Evolutionary conservation across 2,329 filamentous ascomycete species (phyloP).

Genomic region (Ramularia endophylla): DNA sequence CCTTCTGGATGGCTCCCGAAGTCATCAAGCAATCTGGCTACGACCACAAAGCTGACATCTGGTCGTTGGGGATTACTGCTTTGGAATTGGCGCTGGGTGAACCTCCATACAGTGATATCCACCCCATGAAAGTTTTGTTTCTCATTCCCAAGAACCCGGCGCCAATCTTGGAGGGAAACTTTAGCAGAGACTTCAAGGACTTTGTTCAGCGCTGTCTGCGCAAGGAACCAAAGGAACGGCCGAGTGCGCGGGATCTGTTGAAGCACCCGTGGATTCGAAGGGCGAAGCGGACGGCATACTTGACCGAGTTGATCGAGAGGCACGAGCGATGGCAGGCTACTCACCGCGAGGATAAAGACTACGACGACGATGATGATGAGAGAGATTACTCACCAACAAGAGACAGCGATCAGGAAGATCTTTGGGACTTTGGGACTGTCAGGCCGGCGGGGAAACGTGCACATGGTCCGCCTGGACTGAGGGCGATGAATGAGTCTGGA

Average conservation of each 20-base stretch:
- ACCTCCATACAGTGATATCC: conserved; percentile 91
- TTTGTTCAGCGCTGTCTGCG: conserved; percentile 64
- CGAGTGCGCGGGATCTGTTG: conserved; percentile 77
- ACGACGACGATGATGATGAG: conserved; percentile 55
- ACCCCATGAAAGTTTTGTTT: conserved; percentile 97
- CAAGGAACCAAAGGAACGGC: conserved; percentile 82
- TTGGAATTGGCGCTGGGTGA: conserved; percentile 88
- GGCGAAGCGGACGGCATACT: conserved; percentile 92
- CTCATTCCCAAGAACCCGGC: conserved; percentile 92
- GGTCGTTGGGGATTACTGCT: conserved; percentile 92
- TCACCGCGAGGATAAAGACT: conserved; percentile 64
- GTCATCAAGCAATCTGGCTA: conserved; percentile 98
- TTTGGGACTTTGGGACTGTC: conserved; percentile 98
- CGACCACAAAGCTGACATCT: conserved; percentile 96
- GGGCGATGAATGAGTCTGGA: conserved; percentile 72
- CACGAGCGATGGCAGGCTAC: conserved; percentile 81
- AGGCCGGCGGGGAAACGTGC: conserved; percentile 56
- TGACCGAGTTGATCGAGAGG: conserved; percentile 92
- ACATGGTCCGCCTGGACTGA: conserved; percentile 59
- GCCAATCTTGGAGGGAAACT: conserved; percentile 57
- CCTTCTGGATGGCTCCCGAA: conserved; percentile 99
- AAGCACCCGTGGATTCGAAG: conserved; percentile 85
- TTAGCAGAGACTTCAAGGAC: conserved; percentile 45
- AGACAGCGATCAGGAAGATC: conserved; percentile 66
- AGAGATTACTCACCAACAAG: conserved; percentile 39